These are phyloP conservation scores for Taphrina communis DNA, from an alignment of 1,139 yeast genomes.

Conservation along the genomic window DNA sequence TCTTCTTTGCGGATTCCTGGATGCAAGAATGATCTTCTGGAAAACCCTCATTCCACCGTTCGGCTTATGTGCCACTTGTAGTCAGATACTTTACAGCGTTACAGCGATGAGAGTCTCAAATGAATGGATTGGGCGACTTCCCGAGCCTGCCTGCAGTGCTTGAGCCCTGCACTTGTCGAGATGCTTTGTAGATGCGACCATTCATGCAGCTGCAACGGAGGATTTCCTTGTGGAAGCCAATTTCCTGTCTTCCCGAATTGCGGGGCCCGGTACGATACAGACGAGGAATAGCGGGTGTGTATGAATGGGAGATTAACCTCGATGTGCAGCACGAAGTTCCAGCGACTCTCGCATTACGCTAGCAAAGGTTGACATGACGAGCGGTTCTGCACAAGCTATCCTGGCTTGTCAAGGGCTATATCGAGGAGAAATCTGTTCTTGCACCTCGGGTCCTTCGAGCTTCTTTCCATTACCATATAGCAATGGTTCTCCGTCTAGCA, in stretches of 20 bases:
- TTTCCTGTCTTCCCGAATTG: not conserved
- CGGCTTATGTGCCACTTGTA: not conserved
- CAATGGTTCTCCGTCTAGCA: conserved; percentile 17
- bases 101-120: too few relatives aligned
- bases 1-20: conserved; percentile 8
- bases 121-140: too few relatives aligned
- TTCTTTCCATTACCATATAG: not conserved
- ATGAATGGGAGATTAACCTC: conserved; percentile 6
- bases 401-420: too few relatives aligned
- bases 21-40: not conserved
- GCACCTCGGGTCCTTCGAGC: not conserved
- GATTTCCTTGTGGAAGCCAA: not conserved
- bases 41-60: conserved; percentile 1
- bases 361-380: not conserved
- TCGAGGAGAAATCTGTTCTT: too few relatives aligned
- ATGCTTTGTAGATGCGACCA: not conserved
- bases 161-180: not conserved
- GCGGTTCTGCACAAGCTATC: too few relatives aligned
- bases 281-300: not conserved
- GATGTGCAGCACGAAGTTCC: not conserved
- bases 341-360: conserved; percentile 1
- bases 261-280: not conserved
- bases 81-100: too few relatives aligned
- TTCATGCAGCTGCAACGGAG: conserved; percentile 1
- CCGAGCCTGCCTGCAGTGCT: too few relatives aligned